Evolutionary conservation across 2,329 filamentous ascomycete genomes (phyloP), one percentile per base, ranked within the genome.

Genomic region (Neofusicoccum umdonicola): DNA sequence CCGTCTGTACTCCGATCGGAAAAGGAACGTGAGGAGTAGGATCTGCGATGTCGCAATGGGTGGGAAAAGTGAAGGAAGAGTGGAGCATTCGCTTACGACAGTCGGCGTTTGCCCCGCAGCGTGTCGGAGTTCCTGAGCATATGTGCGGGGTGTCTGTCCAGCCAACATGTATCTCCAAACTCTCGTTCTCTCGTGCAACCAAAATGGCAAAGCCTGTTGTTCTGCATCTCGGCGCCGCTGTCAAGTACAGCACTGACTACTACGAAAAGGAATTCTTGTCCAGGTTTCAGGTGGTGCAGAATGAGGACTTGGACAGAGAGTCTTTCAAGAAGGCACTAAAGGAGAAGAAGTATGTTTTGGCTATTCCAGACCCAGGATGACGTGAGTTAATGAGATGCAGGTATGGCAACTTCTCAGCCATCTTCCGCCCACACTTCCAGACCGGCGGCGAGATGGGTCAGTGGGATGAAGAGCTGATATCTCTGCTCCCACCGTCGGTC

Each of bases 221-320:
- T 45, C 77, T 82, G 17, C 78, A 80, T 64, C 68, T 83, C 11
- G 82, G 81, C 34, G 80, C 81, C 37, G 74, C 77, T 17, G 82
- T 83, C 66, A 80, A 81, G 65, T 82, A 82, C 71, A 82, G 83
- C 65, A 75, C 78, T 45, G 75, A 79, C 1, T 73, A 80, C 39
- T 79, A 81, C 69, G 65, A 74, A 1, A 68, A 76, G 3, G 71
- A 76, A 9, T 81, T 83, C 62, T 67, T 71, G 0, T 70, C 77
- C 0, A 68, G 74, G 4, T 83, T 82, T 64, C 70, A 77, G 3
- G 73, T 83, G 45, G 73, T 82, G 27, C 72, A 73, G 37, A 77
- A 78, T 56, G 71, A 77, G 45, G 69, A 76, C 37, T 68, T 72
- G 2, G 73, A 80, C 31, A 72, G 80, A 13, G 68, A 69, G 4